Conservation (phyloP, 2,329 filamentous ascomycete species). For the Xylariales sp. region DNA sequence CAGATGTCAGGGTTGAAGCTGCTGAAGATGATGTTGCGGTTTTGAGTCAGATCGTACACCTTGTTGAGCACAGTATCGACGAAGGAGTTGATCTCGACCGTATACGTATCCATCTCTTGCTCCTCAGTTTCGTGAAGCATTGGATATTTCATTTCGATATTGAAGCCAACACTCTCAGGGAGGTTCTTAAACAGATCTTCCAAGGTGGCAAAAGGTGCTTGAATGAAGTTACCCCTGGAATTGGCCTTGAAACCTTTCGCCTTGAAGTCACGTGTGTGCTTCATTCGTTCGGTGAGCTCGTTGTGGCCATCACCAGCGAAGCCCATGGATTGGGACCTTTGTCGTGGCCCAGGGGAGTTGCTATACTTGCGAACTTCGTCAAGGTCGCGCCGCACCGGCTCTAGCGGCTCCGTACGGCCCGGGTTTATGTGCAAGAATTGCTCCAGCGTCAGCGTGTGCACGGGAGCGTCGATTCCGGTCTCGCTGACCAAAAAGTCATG, state of each 20-base stretch:
- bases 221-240: constrained; percentile 88
- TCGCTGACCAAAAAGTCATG: constrained; percentile 98
- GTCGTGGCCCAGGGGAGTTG: constrained; percentile 27
- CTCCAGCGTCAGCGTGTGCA: constrained; percentile 90
- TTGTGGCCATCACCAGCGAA: constrained; percentile 36
- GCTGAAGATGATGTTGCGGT: constrained; percentile 93
- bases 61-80: constrained; percentile 88
- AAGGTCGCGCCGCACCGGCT: constrained; percentile 18
- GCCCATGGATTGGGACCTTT: constrained; percentile 53
- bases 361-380: constrained; percentile 23
- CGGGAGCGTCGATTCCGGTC: constrained; percentile 93
- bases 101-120: constrained; percentile 94
- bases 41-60: constrained; percentile 79
- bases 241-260: constrained; percentile 95
- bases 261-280: constrained; percentile 94
- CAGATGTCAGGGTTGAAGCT: constrained; percentile 98
- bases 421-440: constrained; percentile 88
- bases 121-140: constrained; percentile 96
- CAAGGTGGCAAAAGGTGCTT: constrained; percentile 90
- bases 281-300: constrained; percentile 76
- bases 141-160: constrained; percentile 98
- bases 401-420: constrained; percentile 39
- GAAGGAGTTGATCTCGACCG: constrained; percentile 92
- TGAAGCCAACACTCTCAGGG: constrained; percentile 83
- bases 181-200: constrained; percentile 89